Evolutionary conservation across 2,329 filamentous ascomycete species (phyloP).

Genomic region (Acrocalymma vagum): DNA sequence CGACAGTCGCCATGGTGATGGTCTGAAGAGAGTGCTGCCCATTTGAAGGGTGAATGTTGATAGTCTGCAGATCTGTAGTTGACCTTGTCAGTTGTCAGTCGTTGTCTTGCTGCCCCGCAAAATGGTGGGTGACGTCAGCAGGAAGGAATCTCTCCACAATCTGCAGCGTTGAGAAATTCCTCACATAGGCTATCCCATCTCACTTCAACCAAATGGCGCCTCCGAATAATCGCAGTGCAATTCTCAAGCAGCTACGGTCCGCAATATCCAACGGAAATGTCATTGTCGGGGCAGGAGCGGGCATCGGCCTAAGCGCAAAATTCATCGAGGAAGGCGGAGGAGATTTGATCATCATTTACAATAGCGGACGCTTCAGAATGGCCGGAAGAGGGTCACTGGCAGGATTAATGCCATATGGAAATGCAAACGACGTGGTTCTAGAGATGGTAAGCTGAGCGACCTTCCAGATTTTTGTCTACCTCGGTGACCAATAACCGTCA

Average conservation of each 20-base stretch:
- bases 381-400: constrained; percentile 74
- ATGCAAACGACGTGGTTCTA: constrained; percentile 74
- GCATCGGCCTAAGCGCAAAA: constrained; percentile 75
- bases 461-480: not conserved
- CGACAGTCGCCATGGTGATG: constrained; percentile 46
- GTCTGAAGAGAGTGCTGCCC: not conserved
- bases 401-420: constrained; percentile 75
- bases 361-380: constrained; percentile 77
- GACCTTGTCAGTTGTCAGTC: no score
- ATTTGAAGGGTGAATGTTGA: not conserved
- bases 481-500: no score
- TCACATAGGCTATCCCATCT: not conserved
- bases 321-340: constrained; percentile 73
- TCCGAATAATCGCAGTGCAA: constrained; percentile 64
- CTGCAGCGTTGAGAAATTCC: no score
- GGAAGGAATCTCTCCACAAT: no score
- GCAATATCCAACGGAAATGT: constrained; percentile 64
- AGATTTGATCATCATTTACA: constrained; percentile 77
- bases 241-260: constrained; percentile 61
- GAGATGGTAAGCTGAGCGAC: constrained; percentile 73
- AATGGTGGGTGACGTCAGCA: no score
- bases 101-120: no score
- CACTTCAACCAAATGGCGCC: constrained; percentile 59
- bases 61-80: no score
- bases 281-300: constrained; percentile 74